Evolutionary conservation across 176 grass and related monocot species (phyloP), one percentile per base, ranked within the genome.

Genomic region (Triticum monococcum): DNA sequence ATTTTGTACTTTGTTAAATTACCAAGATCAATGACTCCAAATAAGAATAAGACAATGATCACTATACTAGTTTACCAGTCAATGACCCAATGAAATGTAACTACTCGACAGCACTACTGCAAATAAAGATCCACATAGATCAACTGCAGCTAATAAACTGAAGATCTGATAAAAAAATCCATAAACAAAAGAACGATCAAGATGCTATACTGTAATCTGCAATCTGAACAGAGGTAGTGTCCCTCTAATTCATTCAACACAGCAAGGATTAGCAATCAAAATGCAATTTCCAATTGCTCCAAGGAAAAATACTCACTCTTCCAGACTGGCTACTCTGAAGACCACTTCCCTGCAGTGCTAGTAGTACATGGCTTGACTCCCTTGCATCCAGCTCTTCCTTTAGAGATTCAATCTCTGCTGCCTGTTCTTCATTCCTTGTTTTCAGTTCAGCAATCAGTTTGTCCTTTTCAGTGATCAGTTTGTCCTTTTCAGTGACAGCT

Each of bases 391-490:
- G 64, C 8, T 68, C 45, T 52, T 81, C 41, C 64, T 81, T 81
- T 9, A 81, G 28, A 50, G 79, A 31, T 46, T 81, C 64, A 4
- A 81, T 67, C 26, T 81, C 64, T 16, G 64, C 38, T 81, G 64
- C 64, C 64, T 68, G 79, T 48, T 81, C 18, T n/a, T 68, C 79
- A 81, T 32, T 68, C 41, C 22, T 81, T 18, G 43, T 75, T 32
- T 77, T 54, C 73, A 77, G 46, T 52, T 82, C 28, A 54, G 24
- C 8, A 11, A 75, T 50, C 6, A 69, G 79, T 1, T 54, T 11
- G 40, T 81, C 40, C 43, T 81, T 81, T 35, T 31, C 43, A n/a
- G 63, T 25, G 48, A 52, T 17, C 48, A 45, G 41, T 4, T 54
- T 7, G 26, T 82, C 26, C 43, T 69, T 82, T 36, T 32, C 43